These are phyloP conservation scores for Cydonia oblonga DNA, from an alignment of 331 rosid genomes.

Conservation along the genomic window DNA sequence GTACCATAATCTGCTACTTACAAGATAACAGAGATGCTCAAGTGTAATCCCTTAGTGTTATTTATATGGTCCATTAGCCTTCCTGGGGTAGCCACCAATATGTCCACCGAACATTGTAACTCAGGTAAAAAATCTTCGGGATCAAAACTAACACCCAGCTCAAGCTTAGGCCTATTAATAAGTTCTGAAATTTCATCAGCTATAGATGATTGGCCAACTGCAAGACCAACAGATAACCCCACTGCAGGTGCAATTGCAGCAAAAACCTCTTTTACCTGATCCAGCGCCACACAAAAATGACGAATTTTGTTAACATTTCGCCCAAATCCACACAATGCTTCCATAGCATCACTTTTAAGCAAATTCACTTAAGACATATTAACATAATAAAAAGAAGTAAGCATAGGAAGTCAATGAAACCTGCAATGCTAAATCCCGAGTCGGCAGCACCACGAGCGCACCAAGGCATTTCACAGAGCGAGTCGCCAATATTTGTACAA, in stretches of 20 bases:
- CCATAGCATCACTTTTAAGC: neutral
- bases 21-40: conserved; percentile 87
- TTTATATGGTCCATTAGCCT: conserved; percentile 81
- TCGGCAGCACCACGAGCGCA: conserved; percentile 78
- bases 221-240: conserved; percentile 72
- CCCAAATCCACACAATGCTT: neutral
- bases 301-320: neutral
- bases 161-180: conserved; percentile 40
- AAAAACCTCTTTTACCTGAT: conserved; percentile 59
- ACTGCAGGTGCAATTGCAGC: conserved; percentile 55
- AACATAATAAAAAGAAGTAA: neutral
- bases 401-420: conserved; percentile 17
- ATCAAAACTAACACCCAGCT: conserved; percentile 48
- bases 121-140: conserved; percentile 23
- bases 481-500: conserved; percentile 55
- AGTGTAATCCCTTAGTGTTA: conserved; percentile 66
- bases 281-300: neutral
- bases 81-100: conserved; percentile 92
- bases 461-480: conserved; percentile 49
- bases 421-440: conserved; percentile 88
- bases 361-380: neutral
- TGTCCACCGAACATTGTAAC: conserved; percentile 59
- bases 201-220: conserved; percentile 69
- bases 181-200: conserved; percentile 62
- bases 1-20: conserved; percentile 13